Evolutionary conservation across 257 asterid genomes (phyloP), one percentile per base, ranked within the genome.

Genomic region (Capsicum pubescens): DNA sequence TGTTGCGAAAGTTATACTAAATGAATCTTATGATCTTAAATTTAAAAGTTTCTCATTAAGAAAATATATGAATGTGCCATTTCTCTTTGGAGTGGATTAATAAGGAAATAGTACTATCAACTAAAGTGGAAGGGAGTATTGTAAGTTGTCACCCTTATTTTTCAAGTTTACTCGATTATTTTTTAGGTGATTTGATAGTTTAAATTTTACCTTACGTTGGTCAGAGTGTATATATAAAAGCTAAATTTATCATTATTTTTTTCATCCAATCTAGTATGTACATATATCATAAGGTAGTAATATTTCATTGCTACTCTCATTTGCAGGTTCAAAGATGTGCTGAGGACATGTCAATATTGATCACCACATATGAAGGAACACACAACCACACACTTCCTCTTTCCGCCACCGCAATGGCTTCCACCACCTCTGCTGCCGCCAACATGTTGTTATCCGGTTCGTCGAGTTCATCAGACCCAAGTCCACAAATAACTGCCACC

Each of bases 311-410:
- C 44, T 48, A 19, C 60, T 48, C 60, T 74, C 14, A 36, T 21
- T 8, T 14, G 88, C 98, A 0, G 98, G 98, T 94, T n/a, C 99
- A 96, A 94, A 92, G 99, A 89, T 94, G 95, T 32, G 93, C 92
- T 0, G 95, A 96, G 67, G 99, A 96, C 86, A 91, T 94, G 94
- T 90, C 99, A n/a, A 90, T 96, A 78, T 87, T 96, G 87, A 93
- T 86, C 88, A 94, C 98, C 9, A 96, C 99, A 0, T 96, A 96
- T 64, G 99, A 96, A 92, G 99, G 99, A 76, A 94, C 97, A 19
- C 99, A 96, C 90, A 94, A 86, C 89, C 99, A 96, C 54, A 91
- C 97, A 2, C 99, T 96, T 61, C 94, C 99, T 0, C 82, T 87
- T 52, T 88, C 98, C 0, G 99, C 99, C 82, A 94, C 98, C 0